Conservation (phyloP, 805 yeast species). For the Teunomyces tritomae region DNA sequence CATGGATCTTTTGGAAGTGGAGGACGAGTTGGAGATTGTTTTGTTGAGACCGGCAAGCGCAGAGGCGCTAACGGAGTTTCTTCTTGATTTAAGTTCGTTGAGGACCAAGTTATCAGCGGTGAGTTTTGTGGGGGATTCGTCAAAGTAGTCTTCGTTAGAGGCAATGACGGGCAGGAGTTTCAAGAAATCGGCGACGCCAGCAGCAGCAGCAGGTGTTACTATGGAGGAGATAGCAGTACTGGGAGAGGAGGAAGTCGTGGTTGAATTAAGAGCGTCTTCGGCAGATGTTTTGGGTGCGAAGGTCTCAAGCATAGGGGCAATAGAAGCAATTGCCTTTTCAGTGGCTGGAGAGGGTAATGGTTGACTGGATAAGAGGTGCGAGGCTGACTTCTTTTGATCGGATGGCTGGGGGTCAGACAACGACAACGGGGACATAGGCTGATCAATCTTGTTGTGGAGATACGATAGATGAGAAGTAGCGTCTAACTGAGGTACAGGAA, state of each 20-base stretch:
- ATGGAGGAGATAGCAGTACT: not conserved
- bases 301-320: conserved; percentile 74
- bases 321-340: conserved; percentile 67
- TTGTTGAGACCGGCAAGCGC: conserved; percentile 25
- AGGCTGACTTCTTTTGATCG: not conserved
- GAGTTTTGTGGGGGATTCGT: conserved; percentile 8
- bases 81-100: conserved; percentile 17
- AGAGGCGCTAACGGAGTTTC: conserved; percentile 17
- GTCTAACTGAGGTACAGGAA: conserved; percentile 1
- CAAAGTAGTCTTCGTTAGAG: not conserved
- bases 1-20: conserved; percentile 28
- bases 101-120: conserved; percentile 16
- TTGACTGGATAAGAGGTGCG: conserved; percentile 1
- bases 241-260: conserved; percentile 22
- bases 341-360: conserved; percentile 31
- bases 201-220: not conserved
- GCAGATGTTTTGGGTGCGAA: conserved; percentile 71
- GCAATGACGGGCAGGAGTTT: not conserved
- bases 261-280: conserved; percentile 14
- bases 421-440: conserved; percentile 36
- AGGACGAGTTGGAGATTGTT: conserved; percentile 36
- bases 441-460: conserved; percentile 16
- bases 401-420: conserved; percentile 15
- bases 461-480: not conserved
- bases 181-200: conserved; percentile 14